phyloP scores from a whole-genome alignment of 2,329 filamentous ascomycete species.

The Metarhizium brunneum region DNA sequence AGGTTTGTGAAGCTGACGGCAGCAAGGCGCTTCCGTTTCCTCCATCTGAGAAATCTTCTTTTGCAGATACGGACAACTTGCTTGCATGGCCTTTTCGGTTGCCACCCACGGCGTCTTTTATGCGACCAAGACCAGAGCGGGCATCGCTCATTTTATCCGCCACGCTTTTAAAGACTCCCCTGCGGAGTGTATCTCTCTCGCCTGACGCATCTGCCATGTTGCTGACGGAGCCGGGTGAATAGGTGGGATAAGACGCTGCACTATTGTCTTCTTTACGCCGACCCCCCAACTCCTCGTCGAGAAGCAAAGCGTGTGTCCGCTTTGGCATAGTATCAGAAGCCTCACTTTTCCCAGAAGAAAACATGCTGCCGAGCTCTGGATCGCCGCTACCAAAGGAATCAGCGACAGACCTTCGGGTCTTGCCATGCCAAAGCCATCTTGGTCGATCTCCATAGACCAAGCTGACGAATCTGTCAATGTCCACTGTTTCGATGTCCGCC shows the following conservation, averaged over 20 bases:
- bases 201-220: slow-evolving; percentile 37
- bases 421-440: slow-evolving; percentile 94
- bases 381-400: slow-evolving; percentile 36
- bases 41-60: slow-evolving; percentile 41
- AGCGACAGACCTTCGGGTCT: slow-evolving; percentile 56
- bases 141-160: slow-evolving; percentile 73
- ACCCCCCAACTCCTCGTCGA: slow-evolving; percentile 41
- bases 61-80: slow-evolving; percentile 38
- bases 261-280: slow-evolving; percentile 36
- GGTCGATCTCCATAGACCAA: slow-evolving; percentile 71
- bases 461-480: slow-evolving; percentile 75
- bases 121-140: slow-evolving; percentile 70
- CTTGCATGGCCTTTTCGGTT: slow-evolving; percentile 42
- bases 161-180: slow-evolving; percentile 68
- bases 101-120: slow-evolving; percentile 74
- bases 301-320: slow-evolving; percentile 39
- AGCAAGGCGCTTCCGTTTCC: slow-evolving; percentile 5
- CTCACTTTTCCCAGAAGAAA: slow-evolving; percentile 47
- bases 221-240: slow-evolving; percentile 34
- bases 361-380: slow-evolving; percentile 34
- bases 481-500: slow-evolving; percentile 83
- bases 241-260: slow-evolving; percentile 31
- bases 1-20: slow-evolving; percentile 9
- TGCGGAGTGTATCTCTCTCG: slow-evolving; percentile 51
- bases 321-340: slow-evolving; percentile 28